A percentile compares a stretch with the other conserved stretches of the same genome.
Conservation (phyloP, 2,329 filamentous ascomycete genomes). For the Colletotrichum eleusines region DNA sequence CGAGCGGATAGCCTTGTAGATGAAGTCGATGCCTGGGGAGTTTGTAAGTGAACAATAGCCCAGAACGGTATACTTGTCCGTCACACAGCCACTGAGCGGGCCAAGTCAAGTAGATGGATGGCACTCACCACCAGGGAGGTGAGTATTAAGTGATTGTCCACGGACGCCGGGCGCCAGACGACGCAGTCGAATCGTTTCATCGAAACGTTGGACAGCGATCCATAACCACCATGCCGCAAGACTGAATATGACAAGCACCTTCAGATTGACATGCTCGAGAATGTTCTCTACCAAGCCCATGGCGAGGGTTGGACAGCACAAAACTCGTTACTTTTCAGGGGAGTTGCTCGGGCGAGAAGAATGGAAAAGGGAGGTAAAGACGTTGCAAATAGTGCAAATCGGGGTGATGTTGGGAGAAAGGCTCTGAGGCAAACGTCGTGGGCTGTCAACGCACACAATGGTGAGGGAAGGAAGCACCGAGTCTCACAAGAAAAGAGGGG, state of each 20-base stretch:
- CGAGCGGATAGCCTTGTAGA: constrained; percentile 67
- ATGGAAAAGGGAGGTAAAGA: too few relatives aligned
- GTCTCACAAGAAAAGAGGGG: not conserved
- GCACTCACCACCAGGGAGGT: constrained; percentile 61
- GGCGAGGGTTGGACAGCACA: constrained; percentile 25
- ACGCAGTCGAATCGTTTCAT: constrained; percentile 59
- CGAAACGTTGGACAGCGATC: constrained; percentile 53
- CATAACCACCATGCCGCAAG: constrained; percentile 54
- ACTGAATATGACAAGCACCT: constrained; percentile 53
- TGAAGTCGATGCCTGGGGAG: constrained; percentile 69
- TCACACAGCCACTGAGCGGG: too few relatives aligned
- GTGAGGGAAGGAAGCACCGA: not conserved
- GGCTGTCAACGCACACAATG: not conserved
- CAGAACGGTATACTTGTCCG: not conserved
- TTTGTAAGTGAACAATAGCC: constrained; percentile 11
- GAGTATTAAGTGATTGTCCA: constrained; percentile 52
- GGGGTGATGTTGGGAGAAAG: not conserved
- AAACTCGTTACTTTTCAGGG: not conserved
- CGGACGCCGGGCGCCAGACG: constrained; percentile 56
- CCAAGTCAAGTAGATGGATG: not conserved
- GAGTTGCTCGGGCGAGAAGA: not conserved
- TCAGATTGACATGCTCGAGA: constrained; percentile 58
- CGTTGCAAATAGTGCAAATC: not conserved
- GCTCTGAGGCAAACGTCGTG: not conserved
- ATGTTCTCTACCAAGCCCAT: constrained; percentile 66